phyloP scores from a whole-genome alignment of 108 stramenopile species.

The Poteriospumella lacustris region DNA sequence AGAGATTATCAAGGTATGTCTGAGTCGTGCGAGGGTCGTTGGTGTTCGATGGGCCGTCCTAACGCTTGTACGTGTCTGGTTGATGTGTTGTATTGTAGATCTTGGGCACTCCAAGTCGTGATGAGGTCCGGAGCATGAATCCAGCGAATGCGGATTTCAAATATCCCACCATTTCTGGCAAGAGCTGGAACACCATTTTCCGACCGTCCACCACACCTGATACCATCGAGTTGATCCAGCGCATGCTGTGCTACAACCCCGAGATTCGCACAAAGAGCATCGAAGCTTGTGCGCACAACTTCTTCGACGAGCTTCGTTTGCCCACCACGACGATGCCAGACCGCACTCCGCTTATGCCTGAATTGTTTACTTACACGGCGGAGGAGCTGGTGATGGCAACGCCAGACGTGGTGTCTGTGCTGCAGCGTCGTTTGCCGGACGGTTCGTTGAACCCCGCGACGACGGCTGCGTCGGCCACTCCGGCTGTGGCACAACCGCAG shows the following conservation, averaged over 20 bases:
- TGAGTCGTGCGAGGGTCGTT: too few species aligned
- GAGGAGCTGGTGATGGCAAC: background rate
- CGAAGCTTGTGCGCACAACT: conserved; percentile 82
- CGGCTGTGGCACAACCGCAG: too few species aligned
- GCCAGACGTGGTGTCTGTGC: background rate
- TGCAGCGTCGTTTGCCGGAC: too few species aligned
- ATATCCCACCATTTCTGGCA: conserved; percentile 65
- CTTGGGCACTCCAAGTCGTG: conserved; percentile 91
- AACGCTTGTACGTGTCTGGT: background rate
- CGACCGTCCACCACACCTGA: conserved; percentile 64
- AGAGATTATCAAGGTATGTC: conserved; percentile 82
- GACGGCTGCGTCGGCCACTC: too few species aligned
- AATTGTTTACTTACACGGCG: conserved; percentile 14
- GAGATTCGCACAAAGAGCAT: conserved; percentile 71
- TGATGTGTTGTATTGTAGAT: too few species aligned
- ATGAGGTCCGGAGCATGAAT: conserved; percentile 93
- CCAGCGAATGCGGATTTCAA: conserved; percentile 94
- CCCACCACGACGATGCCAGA: conserved; percentile 67
- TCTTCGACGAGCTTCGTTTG: conserved; percentile 87
- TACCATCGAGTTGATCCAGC: conserved; percentile 83
- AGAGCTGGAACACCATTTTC: background rate
- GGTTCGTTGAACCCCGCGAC: too few species aligned
- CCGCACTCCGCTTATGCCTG: conserved; percentile 40
- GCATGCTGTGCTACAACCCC: conserved; percentile 86
- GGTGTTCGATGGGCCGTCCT: too few species aligned